Base-by-base conservation (phyloP, 345 rosid genomes). In the Populus ilicifolia region DNA sequence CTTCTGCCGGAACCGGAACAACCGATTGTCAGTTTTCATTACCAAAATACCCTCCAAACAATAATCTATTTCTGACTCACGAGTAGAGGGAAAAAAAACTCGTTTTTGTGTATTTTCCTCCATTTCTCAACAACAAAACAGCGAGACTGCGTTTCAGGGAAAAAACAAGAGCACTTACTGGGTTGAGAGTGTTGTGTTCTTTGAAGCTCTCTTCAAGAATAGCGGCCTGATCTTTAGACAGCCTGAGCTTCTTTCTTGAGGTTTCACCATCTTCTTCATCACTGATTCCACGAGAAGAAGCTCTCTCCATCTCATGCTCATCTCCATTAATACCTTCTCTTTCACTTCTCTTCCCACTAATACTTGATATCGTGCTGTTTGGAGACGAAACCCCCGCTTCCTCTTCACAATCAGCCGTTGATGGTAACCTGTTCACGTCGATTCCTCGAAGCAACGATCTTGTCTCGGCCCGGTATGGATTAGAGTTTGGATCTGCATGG, bases 121-220 rank as follows among this genome's bases (percentile, higher is more conserved):
- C 71, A 65, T 66, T 74, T 80, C 62, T 71, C 71, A 18, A 52
- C 29, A 50, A 65, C 54, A 75, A 66, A 77, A 81, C 41, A 1
- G 33, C 38, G 67, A 36, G 29, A 11, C 36, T 5, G 35, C 11
- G 14, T 36, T 8, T 46, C 52, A 14, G 50, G 7, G 8, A 6
- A 66, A 50, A 79, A 29, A 43, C 36, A 27, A 50, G 12, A 21
- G 18, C 10, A 87, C 89, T 84, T 88, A 95, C 99, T 3, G 98
- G 99, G 76, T 94, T 96, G 69, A 96, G 99, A 80, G 99, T 96
- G 84, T 81, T 92, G 82, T 96, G 93, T 48, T 96, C 98, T 71
- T 92, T 94, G 77, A 96, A 96, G 86, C 90, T 94, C 65, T 92
- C 98, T 82, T 96, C 99, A 5, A 96, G 94, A 81, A 91, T 83